A percentile compares a stretch with the other conserved stretches of the same genome.
These are phyloP conservation scores for Exophiala viscosa DNA, from an alignment of 2,329 filamentous ascomycete genomes.

Conservation along the genomic window DNA sequence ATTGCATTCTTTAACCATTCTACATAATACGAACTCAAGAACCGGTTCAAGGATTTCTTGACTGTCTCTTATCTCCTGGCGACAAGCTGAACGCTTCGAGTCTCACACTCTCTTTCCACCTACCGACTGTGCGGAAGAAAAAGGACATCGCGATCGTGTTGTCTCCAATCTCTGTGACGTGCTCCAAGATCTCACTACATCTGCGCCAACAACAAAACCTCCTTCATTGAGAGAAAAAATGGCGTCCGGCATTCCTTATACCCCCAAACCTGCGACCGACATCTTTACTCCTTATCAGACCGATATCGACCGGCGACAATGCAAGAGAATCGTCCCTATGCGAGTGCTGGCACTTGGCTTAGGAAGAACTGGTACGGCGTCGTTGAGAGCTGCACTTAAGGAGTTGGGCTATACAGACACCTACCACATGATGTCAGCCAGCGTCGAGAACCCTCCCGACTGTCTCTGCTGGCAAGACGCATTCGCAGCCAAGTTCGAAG, in stretches of 20 bases:
- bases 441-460: conserved; percentile 65
- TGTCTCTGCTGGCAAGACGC: conserved; percentile 69
- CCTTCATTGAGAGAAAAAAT: conserved; percentile 5
- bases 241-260: conserved; percentile 30
- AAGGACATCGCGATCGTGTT: background rate
- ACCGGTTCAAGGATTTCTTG: background rate
- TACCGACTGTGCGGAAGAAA: background rate
- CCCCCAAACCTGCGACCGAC: conserved; percentile 42
- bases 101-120: background rate
- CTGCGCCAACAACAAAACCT: background rate
- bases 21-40: background rate
- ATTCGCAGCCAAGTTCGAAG: conserved; percentile 60
- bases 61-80: conserved; percentile 15
- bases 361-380: conserved; percentile 67
- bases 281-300: conserved; percentile 59
- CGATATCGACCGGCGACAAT: conserved; percentile 64
- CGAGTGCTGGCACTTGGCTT: conserved; percentile 67
- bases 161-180: background rate
- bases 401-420: conserved; percentile 64
- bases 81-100: background rate
- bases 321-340: conserved; percentile 66
- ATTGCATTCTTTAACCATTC: no score
- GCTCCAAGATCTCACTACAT: background rate
- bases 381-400: conserved; percentile 63
- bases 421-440: conserved; percentile 67